A percentile compares a stretch with the other conserved stretches of the same genome.
Conservation (phyloP, 139 green algal species). For the Klebsormidium nitens region DNA sequence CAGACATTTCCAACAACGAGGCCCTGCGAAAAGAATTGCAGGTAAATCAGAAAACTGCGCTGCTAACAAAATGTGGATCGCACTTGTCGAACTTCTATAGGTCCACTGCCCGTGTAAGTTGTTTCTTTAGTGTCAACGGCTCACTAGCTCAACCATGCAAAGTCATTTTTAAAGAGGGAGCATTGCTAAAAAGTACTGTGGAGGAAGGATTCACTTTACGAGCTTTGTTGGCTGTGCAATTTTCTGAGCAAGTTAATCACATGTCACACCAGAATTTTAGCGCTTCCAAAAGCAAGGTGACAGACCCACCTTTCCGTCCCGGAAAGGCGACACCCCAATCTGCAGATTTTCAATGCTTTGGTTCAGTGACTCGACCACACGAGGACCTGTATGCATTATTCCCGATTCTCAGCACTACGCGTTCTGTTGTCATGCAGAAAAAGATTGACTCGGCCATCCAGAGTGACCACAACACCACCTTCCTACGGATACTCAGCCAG, state of each 20-base stretch:
- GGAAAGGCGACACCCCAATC: background rate
- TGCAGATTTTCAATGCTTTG: background rate
- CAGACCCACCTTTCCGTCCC: background rate
- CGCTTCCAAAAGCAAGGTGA: background rate
- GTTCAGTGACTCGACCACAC: background rate
- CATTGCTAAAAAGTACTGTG: background rate
- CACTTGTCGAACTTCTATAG: background rate
- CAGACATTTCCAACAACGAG: constrained; percentile 3
- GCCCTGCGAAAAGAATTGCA: background rate
- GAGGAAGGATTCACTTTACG: too few relatives aligned
- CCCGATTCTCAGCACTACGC: background rate
- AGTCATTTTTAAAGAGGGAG: too few relatives aligned
- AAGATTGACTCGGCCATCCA: constrained; percentile 51
- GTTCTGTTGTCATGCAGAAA: constrained; percentile 45
- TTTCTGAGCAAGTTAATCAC: too few relatives aligned
- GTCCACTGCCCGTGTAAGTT: background rate
- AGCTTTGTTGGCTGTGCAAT: too few relatives aligned
- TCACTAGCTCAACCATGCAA: too few relatives aligned
- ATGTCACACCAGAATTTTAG: background rate
- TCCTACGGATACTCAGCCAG: constrained; percentile 13
- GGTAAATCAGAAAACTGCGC: background rate
- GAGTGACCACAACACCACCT: background rate
- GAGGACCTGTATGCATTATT: background rate
- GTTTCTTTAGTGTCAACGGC: background rate
- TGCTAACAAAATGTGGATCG: background rate